Evolutionary conservation across 148 eudicot species (phyloP).

Genomic region (Silene conica): DNA sequence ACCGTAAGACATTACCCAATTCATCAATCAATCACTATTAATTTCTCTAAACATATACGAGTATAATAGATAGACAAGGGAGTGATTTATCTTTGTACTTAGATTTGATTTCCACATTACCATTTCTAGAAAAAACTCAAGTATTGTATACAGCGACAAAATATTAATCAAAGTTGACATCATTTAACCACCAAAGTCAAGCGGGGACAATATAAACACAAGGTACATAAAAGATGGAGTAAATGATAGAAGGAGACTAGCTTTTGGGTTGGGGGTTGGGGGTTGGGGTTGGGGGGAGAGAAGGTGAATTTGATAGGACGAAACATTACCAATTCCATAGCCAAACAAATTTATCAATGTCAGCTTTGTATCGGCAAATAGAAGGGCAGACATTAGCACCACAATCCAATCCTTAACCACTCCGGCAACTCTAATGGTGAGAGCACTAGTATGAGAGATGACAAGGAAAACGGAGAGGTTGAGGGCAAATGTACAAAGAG

Average conservation of each 20-base stretch:
- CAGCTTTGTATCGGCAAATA: conserved; percentile 92
- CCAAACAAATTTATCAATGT: conserved; percentile 84
- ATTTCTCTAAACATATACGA: too few species aligned
- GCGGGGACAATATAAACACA: background rate
- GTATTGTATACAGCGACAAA: too few species aligned
- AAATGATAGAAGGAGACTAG: too few species aligned
- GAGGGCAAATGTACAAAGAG: conserved; percentile 91
- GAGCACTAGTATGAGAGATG: conserved; percentile 91
- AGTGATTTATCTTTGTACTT: too few species aligned
- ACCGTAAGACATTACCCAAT: too few species aligned
- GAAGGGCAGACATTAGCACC: conserved; percentile 82
- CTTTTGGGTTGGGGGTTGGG: background rate
- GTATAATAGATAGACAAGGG: too few species aligned
- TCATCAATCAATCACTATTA: too few species aligned
- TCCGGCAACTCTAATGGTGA: conserved; percentile 98
- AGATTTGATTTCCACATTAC: too few species aligned
- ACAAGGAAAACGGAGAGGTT: conserved; percentile 96
- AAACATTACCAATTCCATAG: conserved; percentile 78
- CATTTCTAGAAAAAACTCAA: too few species aligned
- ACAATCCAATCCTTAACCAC: conserved; percentile 99
- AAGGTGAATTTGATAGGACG: background rate
- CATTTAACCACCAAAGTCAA: background rate
- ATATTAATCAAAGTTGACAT: too few species aligned
- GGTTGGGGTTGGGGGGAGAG: background rate
- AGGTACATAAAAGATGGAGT: too few species aligned